These are phyloP conservation scores for Ammopiptanthus mongolicus DNA, from an alignment of 306 rosid genomes.

Conservation along the genomic window DNA sequence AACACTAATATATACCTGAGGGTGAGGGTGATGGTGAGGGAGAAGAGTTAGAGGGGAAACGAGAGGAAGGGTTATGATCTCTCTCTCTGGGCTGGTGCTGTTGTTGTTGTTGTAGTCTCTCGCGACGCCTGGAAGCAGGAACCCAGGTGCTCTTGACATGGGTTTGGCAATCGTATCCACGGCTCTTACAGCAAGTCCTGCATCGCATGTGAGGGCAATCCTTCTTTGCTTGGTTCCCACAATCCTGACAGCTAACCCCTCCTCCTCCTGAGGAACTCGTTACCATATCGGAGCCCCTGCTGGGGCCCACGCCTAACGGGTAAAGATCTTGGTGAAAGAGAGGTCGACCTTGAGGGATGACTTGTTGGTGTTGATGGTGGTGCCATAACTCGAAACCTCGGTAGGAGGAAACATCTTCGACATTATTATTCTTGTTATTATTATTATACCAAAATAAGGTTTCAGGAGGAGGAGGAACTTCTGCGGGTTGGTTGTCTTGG, in stretches of 20 bases:
- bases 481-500: slow-evolving; percentile 22
- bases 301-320: slow-evolving; percentile 62
- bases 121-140: slow-evolving; percentile 77
- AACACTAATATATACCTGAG: too few relatives aligned
- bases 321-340: slow-evolving; percentile 63
- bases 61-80: slow-evolving; percentile 53
- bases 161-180: slow-evolving; percentile 81
- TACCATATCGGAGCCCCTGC: slow-evolving; percentile 50
- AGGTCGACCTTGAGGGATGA: slow-evolving; percentile 35
- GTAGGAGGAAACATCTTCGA: slow-evolving; percentile 39
- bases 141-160: slow-evolving; percentile 96
- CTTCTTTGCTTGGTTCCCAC: slow-evolving; percentile 96
- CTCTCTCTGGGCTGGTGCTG: slow-evolving; percentile 35
- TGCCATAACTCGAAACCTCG: slow-evolving; percentile 83
- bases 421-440: slow-evolving; percentile 54
- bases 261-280: slow-evolving; percentile 34
- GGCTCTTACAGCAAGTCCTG: slow-evolving; percentile 90
- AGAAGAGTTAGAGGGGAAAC: slow-evolving; percentile 43
- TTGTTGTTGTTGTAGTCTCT: slow-evolving; percentile 53
- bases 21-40: slow-evolving; percentile 42
- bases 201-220: slow-evolving; percentile 85
- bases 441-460: slow-evolving; percentile 58
- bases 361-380: slow-evolving; percentile 53
- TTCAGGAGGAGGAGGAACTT: slow-evolving; percentile 29
- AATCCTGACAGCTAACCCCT: slow-evolving; percentile 83